Evolutionary conservation across 495 filamentous ascomycete genomes (phyloP).

Genomic region (Apodospora peruviana): DNA sequence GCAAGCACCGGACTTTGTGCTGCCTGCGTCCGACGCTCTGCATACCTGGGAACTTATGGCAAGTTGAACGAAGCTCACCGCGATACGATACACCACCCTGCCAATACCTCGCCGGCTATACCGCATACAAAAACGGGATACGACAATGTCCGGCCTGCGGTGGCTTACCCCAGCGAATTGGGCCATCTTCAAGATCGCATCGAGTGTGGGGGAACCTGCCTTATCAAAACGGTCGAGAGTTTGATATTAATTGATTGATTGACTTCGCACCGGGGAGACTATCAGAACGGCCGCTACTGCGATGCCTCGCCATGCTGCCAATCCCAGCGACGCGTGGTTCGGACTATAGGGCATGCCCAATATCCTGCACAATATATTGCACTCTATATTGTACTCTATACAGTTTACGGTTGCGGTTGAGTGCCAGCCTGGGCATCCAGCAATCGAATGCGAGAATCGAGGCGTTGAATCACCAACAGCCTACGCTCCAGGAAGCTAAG

Average conservation of each 20-base stretch:
- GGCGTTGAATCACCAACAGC: neutral
- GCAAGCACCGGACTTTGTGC: no score
- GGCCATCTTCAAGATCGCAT: neutral
- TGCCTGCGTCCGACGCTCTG: neutral
- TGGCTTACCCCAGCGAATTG: constrained; percentile 13
- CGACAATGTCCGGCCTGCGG: constrained; percentile 18
- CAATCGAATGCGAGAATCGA: no score
- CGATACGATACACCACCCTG: no score
- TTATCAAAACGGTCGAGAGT: constrained; percentile 15
- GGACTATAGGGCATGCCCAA: constrained; percentile 17
- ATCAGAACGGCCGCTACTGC: constrained; percentile 12
- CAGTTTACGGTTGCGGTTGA: neutral
- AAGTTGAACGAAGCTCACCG: neutral
- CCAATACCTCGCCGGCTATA: constrained; percentile 12
- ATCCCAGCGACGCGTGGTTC: constrained; percentile 13
- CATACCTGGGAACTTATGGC: neutral
- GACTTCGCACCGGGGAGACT: constrained; percentile 20
- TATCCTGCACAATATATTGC: no score
- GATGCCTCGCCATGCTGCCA: constrained; percentile 4
- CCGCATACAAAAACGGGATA: constrained; percentile 7
- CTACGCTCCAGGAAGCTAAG: no score
- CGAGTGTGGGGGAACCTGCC: constrained; percentile 15
- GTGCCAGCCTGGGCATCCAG: neutral
- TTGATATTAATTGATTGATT: constrained; percentile 29
- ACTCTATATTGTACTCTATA: no score